These are phyloP conservation scores for Aspergillus heteromorphus DNA, from an alignment of 495 filamentous ascomycete species.

Conservation along the genomic window DNA sequence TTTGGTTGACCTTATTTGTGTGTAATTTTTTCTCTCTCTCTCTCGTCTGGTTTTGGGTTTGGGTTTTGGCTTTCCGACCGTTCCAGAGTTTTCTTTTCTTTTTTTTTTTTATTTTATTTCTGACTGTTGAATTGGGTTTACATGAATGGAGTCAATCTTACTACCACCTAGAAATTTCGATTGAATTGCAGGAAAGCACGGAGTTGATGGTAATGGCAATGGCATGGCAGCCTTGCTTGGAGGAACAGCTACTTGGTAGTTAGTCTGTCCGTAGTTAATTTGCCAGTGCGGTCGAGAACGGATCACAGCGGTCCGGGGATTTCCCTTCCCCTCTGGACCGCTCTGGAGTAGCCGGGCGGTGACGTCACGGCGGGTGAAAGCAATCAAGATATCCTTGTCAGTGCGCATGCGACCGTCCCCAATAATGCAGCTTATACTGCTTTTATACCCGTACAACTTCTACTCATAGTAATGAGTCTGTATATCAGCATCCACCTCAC, in stretches of 20 bases:
- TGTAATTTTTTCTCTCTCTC: conserved; percentile 1
- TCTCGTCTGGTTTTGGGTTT: neutral
- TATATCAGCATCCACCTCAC: too few species aligned
- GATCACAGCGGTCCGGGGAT: neutral
- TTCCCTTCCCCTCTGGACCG: neutral
- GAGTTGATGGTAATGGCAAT: too few species aligned
- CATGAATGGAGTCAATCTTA: too few species aligned
- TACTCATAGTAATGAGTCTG: too few species aligned
- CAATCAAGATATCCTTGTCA: neutral
- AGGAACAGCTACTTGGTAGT: too few species aligned
- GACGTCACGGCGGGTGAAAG: neutral
- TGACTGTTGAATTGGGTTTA: neutral
- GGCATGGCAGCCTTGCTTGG: too few species aligned
- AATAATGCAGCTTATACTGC: neutral
- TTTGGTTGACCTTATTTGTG: too few species aligned
- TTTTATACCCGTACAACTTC: too few species aligned
- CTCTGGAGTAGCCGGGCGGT: neutral
- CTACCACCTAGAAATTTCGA: too few species aligned
- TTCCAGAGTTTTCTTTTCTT: neutral
- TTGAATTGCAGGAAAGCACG: too few species aligned
- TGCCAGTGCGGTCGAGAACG: neutral
- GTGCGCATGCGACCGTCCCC: neutral
- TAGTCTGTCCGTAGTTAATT: neutral
- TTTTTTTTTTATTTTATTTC: neutral
- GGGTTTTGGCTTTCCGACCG: neutral